Conservation (phyloP, 1,284 basidiomycete genomes). For the Malassezia vespertilionis region DNA sequence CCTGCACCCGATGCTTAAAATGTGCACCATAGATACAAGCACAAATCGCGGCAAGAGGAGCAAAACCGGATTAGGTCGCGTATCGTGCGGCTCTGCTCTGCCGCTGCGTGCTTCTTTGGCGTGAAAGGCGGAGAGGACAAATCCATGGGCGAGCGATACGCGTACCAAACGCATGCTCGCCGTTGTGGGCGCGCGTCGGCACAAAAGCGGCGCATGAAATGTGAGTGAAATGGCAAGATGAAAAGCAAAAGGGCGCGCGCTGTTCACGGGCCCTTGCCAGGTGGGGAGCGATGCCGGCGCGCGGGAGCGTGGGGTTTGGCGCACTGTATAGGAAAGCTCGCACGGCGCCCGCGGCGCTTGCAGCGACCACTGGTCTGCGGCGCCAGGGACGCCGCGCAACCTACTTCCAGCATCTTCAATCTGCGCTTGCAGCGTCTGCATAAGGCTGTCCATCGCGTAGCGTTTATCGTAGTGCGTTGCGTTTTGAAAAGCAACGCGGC, state of each 20-base stretch:
- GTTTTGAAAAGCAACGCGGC: neutral
- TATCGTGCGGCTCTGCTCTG: no score
- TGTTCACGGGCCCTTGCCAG: neutral
- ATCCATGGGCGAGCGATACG: no score
- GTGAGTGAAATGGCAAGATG: no score
- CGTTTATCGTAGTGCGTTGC: neutral
- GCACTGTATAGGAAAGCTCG: neutral
- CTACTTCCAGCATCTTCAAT: slow-evolving; percentile 4
- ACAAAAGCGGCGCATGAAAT: neutral
- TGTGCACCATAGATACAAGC: no score
- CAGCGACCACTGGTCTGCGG: neutral
- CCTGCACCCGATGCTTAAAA: no score
- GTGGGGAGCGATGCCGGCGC: neutral
- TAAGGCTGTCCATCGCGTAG: slow-evolving; percentile 4
- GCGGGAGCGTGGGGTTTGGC: neutral
- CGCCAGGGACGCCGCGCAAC: slow-evolving; percentile 1
- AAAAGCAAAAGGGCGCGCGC: no score
- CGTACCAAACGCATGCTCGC: neutral
- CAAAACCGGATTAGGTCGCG: no score
- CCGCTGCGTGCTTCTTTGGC: no score
- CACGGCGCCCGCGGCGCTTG: no score
- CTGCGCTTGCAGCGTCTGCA: slow-evolving; percentile 8
- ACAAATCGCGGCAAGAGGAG: no score
- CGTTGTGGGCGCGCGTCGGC: no score
- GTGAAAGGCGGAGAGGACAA: no score